Base-by-base conservation (phyloP, 75 land plant species). In the Cupressus sempervirens region DNA sequence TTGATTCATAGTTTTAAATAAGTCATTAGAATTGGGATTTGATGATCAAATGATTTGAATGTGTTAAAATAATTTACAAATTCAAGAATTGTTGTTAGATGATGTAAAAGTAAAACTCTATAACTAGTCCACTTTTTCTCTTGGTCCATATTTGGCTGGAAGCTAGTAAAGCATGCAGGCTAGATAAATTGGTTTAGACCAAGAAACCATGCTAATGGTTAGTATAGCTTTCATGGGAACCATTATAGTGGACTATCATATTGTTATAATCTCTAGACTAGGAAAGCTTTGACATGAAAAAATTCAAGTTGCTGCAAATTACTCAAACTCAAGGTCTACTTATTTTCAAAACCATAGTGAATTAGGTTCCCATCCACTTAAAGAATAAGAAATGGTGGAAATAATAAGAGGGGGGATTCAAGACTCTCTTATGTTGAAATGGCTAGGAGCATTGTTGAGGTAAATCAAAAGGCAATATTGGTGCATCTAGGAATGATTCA, bases 321-420 rank as follows among this genome's bases (percentile, higher is more conserved):
- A 91, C 70, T 90, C 98, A 29, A 94, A 93, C 62, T 93, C 94
- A 36, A 90, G 88, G 70, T 93, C 95, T 84, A 92, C 93, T 84
- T 93, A 94, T 46, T 88, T 91, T 48, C 88, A 86, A 50, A 87
- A 88, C 48, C 67, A 82, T 29, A 88, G 85, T 62, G 87, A 91
- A 80, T 81, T 81, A 41, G 95, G 96, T 4, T 97, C 93, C 85
- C 99, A 97, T 91, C 99, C 99, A 26, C 93, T 97, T 74, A 98
- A 97, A 92, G 99, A 83, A 32, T 97, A 7, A 90, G 92, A 83
- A 91, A 84, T 62, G 29, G 40, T 84, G 89, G 86, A 80, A 88
- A 87, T 81, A 81, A 81, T 36, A 85, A 89, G 86, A 74, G 65
- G 41, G 84, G 84, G 62, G 89, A 95, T 26, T 86, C 84, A 54